These are phyloP conservation scores for Starmerella vaccinii DNA, from an alignment of 805 yeast species.

Conservation along the genomic window DNA sequence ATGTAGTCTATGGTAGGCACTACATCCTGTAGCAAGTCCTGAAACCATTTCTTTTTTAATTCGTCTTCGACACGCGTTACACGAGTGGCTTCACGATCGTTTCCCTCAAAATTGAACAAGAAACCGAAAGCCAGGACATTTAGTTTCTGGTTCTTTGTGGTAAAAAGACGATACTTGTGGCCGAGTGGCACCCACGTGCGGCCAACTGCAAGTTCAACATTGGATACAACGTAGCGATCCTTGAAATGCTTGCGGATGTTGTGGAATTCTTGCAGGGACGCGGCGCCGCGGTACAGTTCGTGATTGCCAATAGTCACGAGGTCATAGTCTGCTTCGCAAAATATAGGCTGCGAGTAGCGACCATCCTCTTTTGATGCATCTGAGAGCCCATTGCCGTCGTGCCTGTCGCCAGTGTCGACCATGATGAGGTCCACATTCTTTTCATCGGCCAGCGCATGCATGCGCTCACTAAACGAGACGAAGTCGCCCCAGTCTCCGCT, in stretches of 20 bases:
- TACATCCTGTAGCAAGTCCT: conserved; percentile 30
- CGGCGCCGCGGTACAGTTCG: conserved; percentile 63
- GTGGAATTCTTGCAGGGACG: conserved; percentile 50
- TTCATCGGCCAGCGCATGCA: conserved; percentile 38
- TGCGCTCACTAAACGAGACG: conserved; percentile 48
- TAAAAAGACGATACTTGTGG: conserved; percentile 50
- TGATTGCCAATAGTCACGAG: conserved; percentile 81
- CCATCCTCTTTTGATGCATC: conserved; percentile 73
- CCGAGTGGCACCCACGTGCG: conserved; percentile 53
- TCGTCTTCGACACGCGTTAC: conserved; percentile 54
- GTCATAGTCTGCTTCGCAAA: conserved; percentile 56
- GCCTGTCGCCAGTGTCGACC: conserved; percentile 83
- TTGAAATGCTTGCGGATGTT: conserved; percentile 43
- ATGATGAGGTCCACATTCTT: conserved; percentile 52
- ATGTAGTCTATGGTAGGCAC: conserved; percentile 46
- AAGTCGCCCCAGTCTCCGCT: conserved; percentile 90
- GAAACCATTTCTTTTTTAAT: conserved; percentile 54
- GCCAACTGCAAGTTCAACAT: conserved; percentile 30
- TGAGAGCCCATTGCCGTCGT: conserved; percentile 77
- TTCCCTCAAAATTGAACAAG: conserved; percentile 60
- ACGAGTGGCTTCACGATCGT: conserved; percentile 43
- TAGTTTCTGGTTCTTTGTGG: conserved; percentile 42
- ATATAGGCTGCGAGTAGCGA: conserved; percentile 45
- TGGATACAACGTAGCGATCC: conserved; percentile 47
- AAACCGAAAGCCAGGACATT: conserved; percentile 63